phyloP scores from a whole-genome alignment of 73 alveolate species.

The Tetrahymena malaccensis region DNA sequence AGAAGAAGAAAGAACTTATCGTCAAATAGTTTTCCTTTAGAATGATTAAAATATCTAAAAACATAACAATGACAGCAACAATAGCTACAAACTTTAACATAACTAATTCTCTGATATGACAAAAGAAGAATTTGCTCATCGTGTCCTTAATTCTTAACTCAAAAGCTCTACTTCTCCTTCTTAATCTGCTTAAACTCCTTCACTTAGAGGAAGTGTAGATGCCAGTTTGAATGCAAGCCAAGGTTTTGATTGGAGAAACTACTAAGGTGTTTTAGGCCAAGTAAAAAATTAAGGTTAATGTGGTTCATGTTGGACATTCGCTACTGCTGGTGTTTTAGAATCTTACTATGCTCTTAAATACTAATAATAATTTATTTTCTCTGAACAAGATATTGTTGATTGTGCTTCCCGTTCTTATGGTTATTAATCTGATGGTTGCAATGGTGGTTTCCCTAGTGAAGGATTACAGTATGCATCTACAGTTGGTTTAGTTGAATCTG shows the following conservation, averaged over 20 bases:
- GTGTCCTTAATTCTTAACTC: background rate
- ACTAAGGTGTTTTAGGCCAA: background rate
- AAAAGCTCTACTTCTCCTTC: background rate
- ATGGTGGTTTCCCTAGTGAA: background rate
- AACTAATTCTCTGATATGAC: background rate
- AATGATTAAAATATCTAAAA: background rate
- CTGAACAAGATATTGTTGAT: slow-evolving; percentile 72
- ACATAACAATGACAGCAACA: background rate
- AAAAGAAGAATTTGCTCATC: background rate
- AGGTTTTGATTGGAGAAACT: slow-evolving; percentile 24
- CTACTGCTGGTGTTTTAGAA: slow-evolving; percentile 55
- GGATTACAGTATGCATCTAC: background rate
- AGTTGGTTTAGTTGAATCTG: background rate
- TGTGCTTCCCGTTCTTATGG: slow-evolving; percentile 26
- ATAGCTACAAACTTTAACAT: background rate
- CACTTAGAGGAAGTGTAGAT: background rate
- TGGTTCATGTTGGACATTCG: slow-evolving; percentile 76
- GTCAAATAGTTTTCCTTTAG: background rate
- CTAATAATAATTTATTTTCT: background rate
- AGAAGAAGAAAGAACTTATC: background rate
- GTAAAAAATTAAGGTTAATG: slow-evolving; percentile 69
- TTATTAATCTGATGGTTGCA: background rate
- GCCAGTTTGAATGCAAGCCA: background rate
- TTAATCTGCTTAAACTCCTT: background rate
- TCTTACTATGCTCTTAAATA: slow-evolving; percentile 29